A percentile compares a stretch with the other conserved stretches of the same genome.
Conservation (phyloP, 2,329 filamentous ascomycete species). For the Aureobasidium leucospermi region DNA sequence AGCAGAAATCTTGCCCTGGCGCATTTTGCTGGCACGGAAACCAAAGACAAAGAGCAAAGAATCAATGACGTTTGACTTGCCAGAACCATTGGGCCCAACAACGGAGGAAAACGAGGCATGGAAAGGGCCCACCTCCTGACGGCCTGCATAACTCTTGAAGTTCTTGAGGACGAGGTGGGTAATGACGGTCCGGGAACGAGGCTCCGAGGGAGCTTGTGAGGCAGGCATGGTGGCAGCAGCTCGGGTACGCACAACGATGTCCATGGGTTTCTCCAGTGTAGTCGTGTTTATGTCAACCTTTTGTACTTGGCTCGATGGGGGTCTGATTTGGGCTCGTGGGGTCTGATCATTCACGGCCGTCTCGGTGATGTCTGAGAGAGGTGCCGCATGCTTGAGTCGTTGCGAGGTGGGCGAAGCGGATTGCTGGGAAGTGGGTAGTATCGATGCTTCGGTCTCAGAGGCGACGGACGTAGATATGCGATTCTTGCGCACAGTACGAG, state of each 20-base stretch:
- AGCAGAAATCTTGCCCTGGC: constrained; percentile 95
- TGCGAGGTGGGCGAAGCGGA: constrained; percentile 30
- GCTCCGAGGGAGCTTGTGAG: constrained; percentile 64
- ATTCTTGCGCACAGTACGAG: constrained; percentile 33
- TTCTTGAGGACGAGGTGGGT: constrained; percentile 88
- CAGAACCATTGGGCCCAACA: constrained; percentile 94
- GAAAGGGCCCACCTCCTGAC: constrained; percentile 92
- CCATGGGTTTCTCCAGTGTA: constrained; percentile 80
- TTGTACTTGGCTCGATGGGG: constrained; percentile 44
- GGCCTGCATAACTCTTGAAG: constrained; percentile 97
- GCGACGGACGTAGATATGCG: constrained; percentile 20
- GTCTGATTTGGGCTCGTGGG: constrained; percentile 27
- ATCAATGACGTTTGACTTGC: constrained; percentile 98
- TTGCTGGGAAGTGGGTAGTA: constrained; percentile 44
- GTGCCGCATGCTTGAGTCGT: constrained; percentile 42
- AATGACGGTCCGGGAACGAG: constrained; percentile 84
- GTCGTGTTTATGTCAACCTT: constrained; percentile 71
- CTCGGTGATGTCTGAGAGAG: constrained; percentile 67
- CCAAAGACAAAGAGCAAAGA: constrained; percentile 98
- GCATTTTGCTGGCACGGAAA: constrained; percentile 98
- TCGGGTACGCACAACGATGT: constrained; percentile 83
- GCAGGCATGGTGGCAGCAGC: constrained; percentile 54
- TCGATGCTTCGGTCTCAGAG: constrained; percentile 23
- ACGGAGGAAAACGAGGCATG: constrained; percentile 97
- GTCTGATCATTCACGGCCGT: constrained; percentile 54